Evolutionary conservation across 352 stramenopile species (phyloP).

Genomic region (Pythium brassicae): DNA sequence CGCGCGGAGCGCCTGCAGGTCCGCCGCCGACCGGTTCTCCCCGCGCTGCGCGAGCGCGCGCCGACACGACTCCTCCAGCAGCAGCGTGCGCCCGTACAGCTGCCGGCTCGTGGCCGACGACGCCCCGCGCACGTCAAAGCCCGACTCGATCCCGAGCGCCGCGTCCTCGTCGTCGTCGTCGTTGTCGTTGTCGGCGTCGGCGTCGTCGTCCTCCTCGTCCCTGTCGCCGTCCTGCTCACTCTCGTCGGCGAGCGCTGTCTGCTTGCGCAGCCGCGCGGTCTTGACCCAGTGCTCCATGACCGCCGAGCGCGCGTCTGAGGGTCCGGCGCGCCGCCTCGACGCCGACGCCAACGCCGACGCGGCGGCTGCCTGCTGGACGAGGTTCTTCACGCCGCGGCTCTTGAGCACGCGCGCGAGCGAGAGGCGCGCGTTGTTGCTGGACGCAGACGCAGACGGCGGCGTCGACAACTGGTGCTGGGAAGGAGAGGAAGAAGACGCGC

Average conservation of each 20-base stretch:
- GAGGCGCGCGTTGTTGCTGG: conserved; percentile 9
- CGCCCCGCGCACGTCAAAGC: conserved; percentile 37
- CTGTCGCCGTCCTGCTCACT: background rate
- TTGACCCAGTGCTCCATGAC: conserved; percentile 68
- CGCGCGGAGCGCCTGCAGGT: conserved; percentile 54
- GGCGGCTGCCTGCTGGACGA: conserved; percentile 48
- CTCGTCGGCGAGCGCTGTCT: conserved; percentile 10
- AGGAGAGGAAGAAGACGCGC: background rate
- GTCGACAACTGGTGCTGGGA: too few relatives aligned
- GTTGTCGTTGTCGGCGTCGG: conserved; percentile 13
- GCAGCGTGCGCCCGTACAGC: conserved; percentile 54
- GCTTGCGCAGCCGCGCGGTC: conserved; percentile 28
- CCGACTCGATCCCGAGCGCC: conserved; percentile 26
- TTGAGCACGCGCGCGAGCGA: conserved; percentile 49
- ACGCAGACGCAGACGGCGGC: too few relatives aligned
- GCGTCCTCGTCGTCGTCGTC: conserved; percentile 21
- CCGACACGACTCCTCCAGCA: conserved; percentile 67
- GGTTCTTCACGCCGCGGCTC: conserved; percentile 51
- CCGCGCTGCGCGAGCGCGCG: conserved; percentile 41
- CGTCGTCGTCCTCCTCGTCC: background rate
- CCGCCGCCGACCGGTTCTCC: conserved; percentile 51
- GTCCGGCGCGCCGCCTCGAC: conserved; percentile 2
- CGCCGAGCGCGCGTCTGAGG: conserved; percentile 27
- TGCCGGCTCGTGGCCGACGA: conserved; percentile 17
- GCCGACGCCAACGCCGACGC: conserved; percentile 14